Conservation (phyloP, 2,329 filamentous ascomycete species). For the Fusarium scirpi region DNA sequence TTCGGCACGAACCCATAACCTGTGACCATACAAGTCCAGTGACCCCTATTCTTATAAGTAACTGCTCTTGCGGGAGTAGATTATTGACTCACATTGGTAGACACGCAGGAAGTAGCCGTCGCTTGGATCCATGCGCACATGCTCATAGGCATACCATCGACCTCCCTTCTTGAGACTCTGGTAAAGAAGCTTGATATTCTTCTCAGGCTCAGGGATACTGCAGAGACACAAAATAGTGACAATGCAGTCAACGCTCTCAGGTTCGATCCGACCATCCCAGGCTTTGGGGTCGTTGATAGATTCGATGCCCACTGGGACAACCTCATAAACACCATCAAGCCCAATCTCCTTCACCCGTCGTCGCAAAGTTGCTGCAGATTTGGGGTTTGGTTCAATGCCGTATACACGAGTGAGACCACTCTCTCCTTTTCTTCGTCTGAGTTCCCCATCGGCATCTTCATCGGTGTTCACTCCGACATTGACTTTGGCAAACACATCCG, state of each 20-base stretch:
- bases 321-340: conserved; percentile 68
- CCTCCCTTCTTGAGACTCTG: conserved; percentile 70
- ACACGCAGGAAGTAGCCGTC: conserved; percentile 56
- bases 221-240: conserved; percentile 72
- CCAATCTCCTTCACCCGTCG: conserved; percentile 63
- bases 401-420: conserved; percentile 63
- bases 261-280: conserved; percentile 61
- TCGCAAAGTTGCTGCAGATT: conserved; percentile 62
- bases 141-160: conserved; percentile 73
- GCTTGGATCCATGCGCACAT: conserved; percentile 59
- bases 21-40: conserved; percentile 66
- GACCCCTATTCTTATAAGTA: conserved; percentile 53
- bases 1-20: conserved; percentile 63
- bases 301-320: conserved; percentile 73
- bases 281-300: conserved; percentile 58
- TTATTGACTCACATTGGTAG: conserved; percentile 63
- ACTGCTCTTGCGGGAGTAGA: background rate
- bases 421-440: conserved; percentile 28
- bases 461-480: conserved; percentile 20
- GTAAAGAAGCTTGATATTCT: conserved; percentile 67
- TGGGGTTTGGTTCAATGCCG: conserved; percentile 73
- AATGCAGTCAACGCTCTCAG: conserved; percentile 68
- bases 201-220: conserved; percentile 70
- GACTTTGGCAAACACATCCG: conserved; percentile 61
- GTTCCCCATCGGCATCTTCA: conserved; percentile 32